These are phyloP conservation scores for Amanita pseudoporphyria DNA, from an alignment of 768 basidiomycete species.

Conservation along the genomic window DNA sequence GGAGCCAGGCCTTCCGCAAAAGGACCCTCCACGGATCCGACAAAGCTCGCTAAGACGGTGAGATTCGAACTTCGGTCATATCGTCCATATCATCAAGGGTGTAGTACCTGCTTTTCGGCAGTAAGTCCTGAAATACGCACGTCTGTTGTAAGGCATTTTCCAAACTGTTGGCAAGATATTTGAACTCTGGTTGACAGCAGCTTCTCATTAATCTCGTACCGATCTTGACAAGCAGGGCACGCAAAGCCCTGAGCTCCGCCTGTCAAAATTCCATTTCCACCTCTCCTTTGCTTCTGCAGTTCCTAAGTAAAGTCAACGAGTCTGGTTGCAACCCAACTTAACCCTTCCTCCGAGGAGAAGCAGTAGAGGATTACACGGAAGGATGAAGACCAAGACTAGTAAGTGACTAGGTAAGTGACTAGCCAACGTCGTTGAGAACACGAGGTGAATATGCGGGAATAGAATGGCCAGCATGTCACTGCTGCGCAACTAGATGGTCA, in stretches of 20 bases:
- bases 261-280: conserved; percentile 35
- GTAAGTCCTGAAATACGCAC: conserved; percentile 36
- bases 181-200: conserved; percentile 54
- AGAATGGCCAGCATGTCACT: too few species aligned
- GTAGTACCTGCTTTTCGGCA: conserved; percentile 65
- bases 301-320: conserved; percentile 27
- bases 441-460: too few species aligned
- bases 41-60: conserved; percentile 77
- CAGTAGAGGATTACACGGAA: too few species aligned
- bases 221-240: conserved; percentile 60
- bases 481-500: too few species aligned
- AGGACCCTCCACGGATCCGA: conserved; percentile 73
- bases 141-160: background rate
- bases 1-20: conserved; percentile 69
- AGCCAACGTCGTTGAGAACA: too few species aligned
- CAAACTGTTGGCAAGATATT: conserved; percentile 40
- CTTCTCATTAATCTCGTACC: conserved; percentile 72
- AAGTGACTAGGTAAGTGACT: too few species aligned
- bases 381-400: too few species aligned
- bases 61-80: conserved; percentile 83
- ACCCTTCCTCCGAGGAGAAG: too few species aligned
- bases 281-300: conserved; percentile 33
- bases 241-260: conserved; percentile 56
- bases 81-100: conserved; percentile 75
- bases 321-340: too few species aligned